phyloP scores from a whole-genome alignment of 2,329 filamentous ascomycete genomes.

The Aureobasidium pullulans region DNA sequence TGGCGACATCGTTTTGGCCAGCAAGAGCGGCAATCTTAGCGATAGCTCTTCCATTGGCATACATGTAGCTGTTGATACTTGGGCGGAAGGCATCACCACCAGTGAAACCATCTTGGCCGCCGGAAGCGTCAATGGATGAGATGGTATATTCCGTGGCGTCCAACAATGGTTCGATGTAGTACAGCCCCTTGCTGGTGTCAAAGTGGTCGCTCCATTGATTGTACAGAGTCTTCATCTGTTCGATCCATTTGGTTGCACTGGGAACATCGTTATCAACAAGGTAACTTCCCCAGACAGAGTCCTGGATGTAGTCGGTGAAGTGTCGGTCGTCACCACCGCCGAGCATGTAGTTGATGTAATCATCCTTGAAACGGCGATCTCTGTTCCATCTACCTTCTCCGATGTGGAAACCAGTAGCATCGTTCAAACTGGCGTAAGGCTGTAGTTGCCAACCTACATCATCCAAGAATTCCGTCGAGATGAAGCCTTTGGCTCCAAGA shows the following conservation, averaged over 20 bases:
- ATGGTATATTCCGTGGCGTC: constrained; percentile 43
- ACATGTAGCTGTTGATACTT: constrained; percentile 39
- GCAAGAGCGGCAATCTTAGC: constrained; percentile 32
- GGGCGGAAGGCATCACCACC: constrained; percentile 37
- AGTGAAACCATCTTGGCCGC: constrained; percentile 34
- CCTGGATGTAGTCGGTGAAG: constrained; percentile 38
- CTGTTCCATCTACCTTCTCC: constrained; percentile 39
- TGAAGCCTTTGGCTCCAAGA: constrained; percentile 34
- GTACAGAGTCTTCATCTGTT: constrained; percentile 32
- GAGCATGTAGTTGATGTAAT: constrained; percentile 37
- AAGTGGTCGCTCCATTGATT: constrained; percentile 33
- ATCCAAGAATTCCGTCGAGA: constrained; percentile 40
- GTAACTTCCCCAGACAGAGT: constrained; percentile 33
- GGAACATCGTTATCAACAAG: constrained; percentile 35
- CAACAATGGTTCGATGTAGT: constrained; percentile 36
- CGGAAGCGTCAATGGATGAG: constrained; percentile 35
- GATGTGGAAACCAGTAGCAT: constrained; percentile 39
- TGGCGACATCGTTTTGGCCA: constrained; percentile 18
- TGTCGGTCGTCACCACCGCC: constrained; percentile 34
- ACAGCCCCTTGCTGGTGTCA: constrained; percentile 34
- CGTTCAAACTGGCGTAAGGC: constrained; percentile 38
- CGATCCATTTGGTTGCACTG: constrained; percentile 27
- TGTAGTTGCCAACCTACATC: constrained; percentile 37
- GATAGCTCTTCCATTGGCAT: constrained; percentile 37
- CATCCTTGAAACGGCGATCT: constrained; percentile 37